Evolutionary conservation across 805 yeast genomes (phyloP).

Genomic region (Candida andamanensis): DNA sequence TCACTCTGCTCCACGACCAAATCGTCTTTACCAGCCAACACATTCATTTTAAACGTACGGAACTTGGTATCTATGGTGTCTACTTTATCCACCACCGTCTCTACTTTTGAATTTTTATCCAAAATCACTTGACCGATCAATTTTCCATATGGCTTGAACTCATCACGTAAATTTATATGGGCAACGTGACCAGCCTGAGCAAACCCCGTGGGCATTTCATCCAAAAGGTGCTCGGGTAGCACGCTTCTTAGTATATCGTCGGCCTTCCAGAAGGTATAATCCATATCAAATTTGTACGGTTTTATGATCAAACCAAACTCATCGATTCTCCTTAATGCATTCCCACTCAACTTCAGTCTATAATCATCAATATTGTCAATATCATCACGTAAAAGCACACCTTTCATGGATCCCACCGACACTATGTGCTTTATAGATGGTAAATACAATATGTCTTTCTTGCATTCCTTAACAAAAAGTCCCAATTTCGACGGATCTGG

Average conservation of each 20-base stretch:
- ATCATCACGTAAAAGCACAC: slow-evolving; percentile 56
- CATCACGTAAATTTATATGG: slow-evolving; percentile 79
- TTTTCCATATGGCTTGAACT: slow-evolving; percentile 73
- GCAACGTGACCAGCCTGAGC: slow-evolving; percentile 95
- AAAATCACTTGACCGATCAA: slow-evolving; percentile 86
- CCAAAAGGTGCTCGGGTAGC: slow-evolving; percentile 63
- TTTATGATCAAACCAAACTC: slow-evolving; percentile 43
- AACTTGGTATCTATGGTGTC: slow-evolving; percentile 83
- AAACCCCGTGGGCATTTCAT: slow-evolving; percentile 84
- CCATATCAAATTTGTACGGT: slow-evolving; percentile 53
- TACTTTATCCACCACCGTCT: slow-evolving; percentile 88
- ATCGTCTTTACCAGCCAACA: slow-evolving; percentile 79
- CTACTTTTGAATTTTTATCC: slow-evolving; percentile 77
- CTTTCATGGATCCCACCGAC: slow-evolving; percentile 34
- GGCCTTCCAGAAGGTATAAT: slow-evolving; percentile 79
- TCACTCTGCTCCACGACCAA: slow-evolving; percentile 82
- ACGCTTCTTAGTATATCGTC: slow-evolving; percentile 81
- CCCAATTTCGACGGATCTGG: slow-evolving; percentile 62
- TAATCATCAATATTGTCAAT: slow-evolving; percentile 14
- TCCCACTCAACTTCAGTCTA: slow-evolving; percentile 26
- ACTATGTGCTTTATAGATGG: slow-evolving; percentile 70
- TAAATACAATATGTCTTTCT: slow-evolving; percentile 59
- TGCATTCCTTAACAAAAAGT: slow-evolving; percentile 52
- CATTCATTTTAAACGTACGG: slow-evolving; percentile 90
- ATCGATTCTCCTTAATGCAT: slow-evolving; percentile 42